phyloP scores from a whole-genome alignment of 176 grass and related monocot species.

The Lolium rigidum region DNA sequence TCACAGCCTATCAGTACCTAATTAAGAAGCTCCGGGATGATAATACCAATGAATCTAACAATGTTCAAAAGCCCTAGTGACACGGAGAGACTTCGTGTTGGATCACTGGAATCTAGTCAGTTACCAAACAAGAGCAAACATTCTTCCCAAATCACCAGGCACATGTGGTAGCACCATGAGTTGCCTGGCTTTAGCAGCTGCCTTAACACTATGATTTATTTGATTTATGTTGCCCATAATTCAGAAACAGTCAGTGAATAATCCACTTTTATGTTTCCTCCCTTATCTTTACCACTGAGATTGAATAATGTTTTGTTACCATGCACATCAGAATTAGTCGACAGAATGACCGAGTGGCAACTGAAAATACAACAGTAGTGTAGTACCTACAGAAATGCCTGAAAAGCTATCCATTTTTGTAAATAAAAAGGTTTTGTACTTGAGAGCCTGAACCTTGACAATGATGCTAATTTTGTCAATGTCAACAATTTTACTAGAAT shows the following conservation, averaged over 20 bases:
- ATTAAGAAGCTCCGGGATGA: background rate
- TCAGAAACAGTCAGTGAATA: background rate
- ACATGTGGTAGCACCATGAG: background rate
- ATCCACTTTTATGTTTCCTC: slow-evolving; percentile 2
- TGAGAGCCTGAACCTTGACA: background rate
- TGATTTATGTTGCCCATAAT: background rate
- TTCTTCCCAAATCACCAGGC: background rate
- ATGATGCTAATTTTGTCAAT: background rate
- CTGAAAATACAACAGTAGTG: background rate
- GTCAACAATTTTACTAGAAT: slow-evolving; percentile 19
- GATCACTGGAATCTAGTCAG: background rate
- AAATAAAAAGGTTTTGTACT: background rate
- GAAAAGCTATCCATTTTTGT: background rate
- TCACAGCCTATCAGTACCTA: background rate
- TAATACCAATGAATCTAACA: background rate
- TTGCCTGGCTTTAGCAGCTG: background rate
- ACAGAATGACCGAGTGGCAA: background rate
- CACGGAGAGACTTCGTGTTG: background rate
- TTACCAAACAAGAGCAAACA: background rate
- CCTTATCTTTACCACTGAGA: background rate
- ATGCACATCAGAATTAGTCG: background rate
- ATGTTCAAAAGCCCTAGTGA: background rate
- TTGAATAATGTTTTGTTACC: background rate
- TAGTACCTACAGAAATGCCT: background rate
- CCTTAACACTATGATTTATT: background rate